Base-by-base conservation (phyloP, 2,329 filamentous ascomycete species). In the Ophiostoma montium region DNA sequence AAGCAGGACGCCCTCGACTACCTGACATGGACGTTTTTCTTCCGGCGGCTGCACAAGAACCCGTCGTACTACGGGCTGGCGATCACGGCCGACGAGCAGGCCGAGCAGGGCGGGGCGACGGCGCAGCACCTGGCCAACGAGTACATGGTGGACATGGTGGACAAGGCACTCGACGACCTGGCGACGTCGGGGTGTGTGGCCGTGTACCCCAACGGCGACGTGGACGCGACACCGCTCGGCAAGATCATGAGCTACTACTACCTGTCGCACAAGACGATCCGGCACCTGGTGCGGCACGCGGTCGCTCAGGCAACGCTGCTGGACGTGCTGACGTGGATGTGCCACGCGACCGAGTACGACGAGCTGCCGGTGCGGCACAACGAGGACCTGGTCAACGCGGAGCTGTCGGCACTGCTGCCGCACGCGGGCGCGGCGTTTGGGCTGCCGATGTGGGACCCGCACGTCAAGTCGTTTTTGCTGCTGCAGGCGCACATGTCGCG, bases 171-270 rank as follows among this genome's bases (percentile, higher is more conserved):
- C 9, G 70, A 70, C 21, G 88, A 94, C 60, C 76, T 98, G 5
- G 83, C 82, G 1, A 75, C 84, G 54, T 96, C 89, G 2, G 82
- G 82, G 48, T 98, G 92, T 67, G 79, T 95, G 15, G 74, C 82
- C 16, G 74, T 94, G 3, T 84, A 86, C 59, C 81, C 83, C 41
- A 95, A 92, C 55, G 90, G 90, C 39, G 84, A 95, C 57, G 81
- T 98, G 27, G 85, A 95, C 57, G 72, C 90, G 1, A 96, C 92
- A 0, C 82, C 90, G 0, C 75, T 96, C 7, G 92, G 92, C 59
- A 95, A 95, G 69, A 96, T 98, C 61, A 95, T 96, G 87, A 94
- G 86, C 63, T 98, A 96, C 72, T 98, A 98, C 72, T 98, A 98
- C 62, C 80, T 92, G 44, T 94, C 89, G 0, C 92, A 98, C 68